Percentiles rank a stretch among this genome's conserved stretches.
These are phyloP conservation scores for Rhodamnia rubescens DNA, from an alignment of 345 rosid genomes.

Conservation along the genomic window DNA sequence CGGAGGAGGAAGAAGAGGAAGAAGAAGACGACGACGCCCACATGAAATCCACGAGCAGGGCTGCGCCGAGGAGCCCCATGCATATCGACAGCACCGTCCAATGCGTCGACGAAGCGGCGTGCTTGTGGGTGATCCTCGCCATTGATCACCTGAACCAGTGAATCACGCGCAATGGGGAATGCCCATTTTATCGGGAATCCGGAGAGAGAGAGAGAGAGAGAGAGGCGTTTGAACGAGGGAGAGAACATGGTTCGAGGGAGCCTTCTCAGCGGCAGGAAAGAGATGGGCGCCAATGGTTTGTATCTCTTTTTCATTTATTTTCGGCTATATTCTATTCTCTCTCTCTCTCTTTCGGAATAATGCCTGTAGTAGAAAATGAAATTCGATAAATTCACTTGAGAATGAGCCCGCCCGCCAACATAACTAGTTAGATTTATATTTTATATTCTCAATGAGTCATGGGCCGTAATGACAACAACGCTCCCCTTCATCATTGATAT, in stretches of 20 bases:
- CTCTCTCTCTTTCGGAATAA: too few relatives aligned
- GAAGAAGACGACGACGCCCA: conserved; percentile 28
- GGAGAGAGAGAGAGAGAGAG: background rate
- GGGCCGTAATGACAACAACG: too few relatives aligned
- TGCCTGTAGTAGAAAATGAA: too few relatives aligned
- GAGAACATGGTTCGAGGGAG: background rate
- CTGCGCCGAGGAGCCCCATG: conserved; percentile 23
- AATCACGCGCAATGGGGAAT: background rate
- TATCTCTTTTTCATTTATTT: background rate
- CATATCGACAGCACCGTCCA: conserved; percentile 15
- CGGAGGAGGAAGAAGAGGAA: background rate
- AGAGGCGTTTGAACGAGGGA: background rate
- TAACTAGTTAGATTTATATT: too few relatives aligned
- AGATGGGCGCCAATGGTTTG: conserved; percentile 56
- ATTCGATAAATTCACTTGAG: too few relatives aligned
- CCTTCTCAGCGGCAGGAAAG: background rate
- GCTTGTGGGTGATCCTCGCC: conserved; percentile 22
- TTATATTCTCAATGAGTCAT: too few relatives aligned
- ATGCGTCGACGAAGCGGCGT: conserved; percentile 10
- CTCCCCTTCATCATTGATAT: too few relatives aligned
- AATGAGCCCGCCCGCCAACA: too few relatives aligned
- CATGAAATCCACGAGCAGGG: conserved; percentile 24
- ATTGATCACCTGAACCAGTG: conserved; percentile 11
- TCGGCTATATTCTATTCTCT: background rate
- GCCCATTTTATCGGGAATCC: background rate